These are phyloP conservation scores for Penicillium cataractarum DNA, from an alignment of 495 filamentous ascomycete genomes.

Conservation along the genomic window DNA sequence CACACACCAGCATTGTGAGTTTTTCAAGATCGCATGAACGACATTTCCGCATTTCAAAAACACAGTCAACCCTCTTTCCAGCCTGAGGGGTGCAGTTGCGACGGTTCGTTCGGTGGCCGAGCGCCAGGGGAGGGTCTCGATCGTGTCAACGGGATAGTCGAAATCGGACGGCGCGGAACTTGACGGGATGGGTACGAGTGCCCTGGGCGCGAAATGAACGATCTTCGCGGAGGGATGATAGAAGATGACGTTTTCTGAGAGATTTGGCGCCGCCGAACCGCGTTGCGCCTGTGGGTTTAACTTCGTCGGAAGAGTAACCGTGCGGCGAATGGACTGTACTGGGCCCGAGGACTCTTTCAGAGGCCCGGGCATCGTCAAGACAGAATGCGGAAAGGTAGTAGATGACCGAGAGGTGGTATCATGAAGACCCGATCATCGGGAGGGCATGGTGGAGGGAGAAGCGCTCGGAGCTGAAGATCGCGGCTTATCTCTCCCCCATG, in stretches of 20 bases:
- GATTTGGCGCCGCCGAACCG: conserved; percentile 37
- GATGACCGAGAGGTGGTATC: conserved; percentile 23
- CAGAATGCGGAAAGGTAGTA: conserved; percentile 16
- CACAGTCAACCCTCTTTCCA: conserved; percentile 80
- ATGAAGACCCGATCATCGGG: conserved; percentile 22
- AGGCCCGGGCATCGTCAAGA: conserved; percentile 39
- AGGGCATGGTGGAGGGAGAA: conserved; percentile 17
- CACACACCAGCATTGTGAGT: conserved; percentile 91
- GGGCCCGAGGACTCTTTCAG: conserved; percentile 42
- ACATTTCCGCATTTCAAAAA: conserved; percentile 83
- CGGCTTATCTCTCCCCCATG: conserved; percentile 15
- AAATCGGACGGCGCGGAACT: conserved; percentile 49
- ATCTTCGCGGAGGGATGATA: conserved; percentile 68
- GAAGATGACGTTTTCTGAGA: conserved; percentile 70
- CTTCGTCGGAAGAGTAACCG: conserved; percentile 61
- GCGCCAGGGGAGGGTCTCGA: conserved; percentile 68
- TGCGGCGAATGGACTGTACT: conserved; percentile 52
- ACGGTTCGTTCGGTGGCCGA: conserved; percentile 79
- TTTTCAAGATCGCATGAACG: conserved; percentile 81
- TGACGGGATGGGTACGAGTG: conserved; percentile 45
- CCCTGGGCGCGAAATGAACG: conserved; percentile 60
- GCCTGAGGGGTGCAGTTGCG: conserved; percentile 74
- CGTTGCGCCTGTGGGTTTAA: conserved; percentile 42
- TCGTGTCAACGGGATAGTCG: conserved; percentile 48
- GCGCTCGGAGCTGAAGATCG: conserved; percentile 1